Base-by-base conservation (phyloP, 148 eudicot species). In the Amaranthus palmeri region DNA sequence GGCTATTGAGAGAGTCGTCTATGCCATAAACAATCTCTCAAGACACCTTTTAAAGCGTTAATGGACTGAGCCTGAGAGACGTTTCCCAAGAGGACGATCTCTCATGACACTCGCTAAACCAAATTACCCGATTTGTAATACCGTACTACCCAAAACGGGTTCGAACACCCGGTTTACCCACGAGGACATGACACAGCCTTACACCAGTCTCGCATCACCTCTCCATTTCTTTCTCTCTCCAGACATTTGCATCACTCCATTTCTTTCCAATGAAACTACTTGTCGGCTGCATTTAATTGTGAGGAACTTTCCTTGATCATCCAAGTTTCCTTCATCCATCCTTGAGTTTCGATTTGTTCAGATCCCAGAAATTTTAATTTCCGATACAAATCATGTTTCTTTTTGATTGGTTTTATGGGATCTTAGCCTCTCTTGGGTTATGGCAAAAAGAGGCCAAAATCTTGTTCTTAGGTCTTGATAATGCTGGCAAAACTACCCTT, bases 371-470 rank as follows among this genome's bases (percentile, higher is more conserved):
- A 42, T 9, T 14, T 10, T 4, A 15, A 65, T 14, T 47, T 3
- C 36, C 36, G 2, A 25, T 25, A 5, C 44, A 43, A 70, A 59
- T 17, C 65, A 86, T 88, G 92, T 86, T 86, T 68, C 69, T 88
- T 7, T 71, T 69, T 49, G 90, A 88, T 79, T 88, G 92, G 92
- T 86, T 88, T 73, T 88, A 83, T 72, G 92, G 92, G 79, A 78
- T 88, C 58, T 83, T 88, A 75, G 85, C 92, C 1, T 82, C 90
- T 13, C 88, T 88, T 53, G 92, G 92, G 0, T 53, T 88, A 61
- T 88, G 92, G 92, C 92, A 86, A 36, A 88, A 88, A 53, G 92
- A 88, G 68, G 92, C 89, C 51, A 84, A 88, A 88, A 88, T 88
- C 88, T 81, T 88, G 81, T 88, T 88, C 62, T 75, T 88, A 8